Base-by-base conservation (phyloP, 2,329 filamentous ascomycete genomes). In the Dendrostoma leiphaemia region DNA sequence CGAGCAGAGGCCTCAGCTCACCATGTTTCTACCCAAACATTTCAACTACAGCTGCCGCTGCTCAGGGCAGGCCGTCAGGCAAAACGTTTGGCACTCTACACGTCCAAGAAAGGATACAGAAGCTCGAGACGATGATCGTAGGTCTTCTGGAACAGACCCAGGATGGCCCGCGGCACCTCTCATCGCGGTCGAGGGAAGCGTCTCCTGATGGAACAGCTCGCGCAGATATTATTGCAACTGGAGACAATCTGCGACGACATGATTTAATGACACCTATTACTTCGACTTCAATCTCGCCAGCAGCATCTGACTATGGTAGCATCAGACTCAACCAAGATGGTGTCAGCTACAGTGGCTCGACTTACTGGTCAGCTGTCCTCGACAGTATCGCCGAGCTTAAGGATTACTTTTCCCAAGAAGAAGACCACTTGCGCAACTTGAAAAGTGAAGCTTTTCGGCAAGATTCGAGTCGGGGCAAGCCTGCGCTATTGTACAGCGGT, bases 301-400 rank as follows among this genome's bases (percentile, higher is more conserved):
- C 21, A 3, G 54, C 53, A 0, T 64, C 69, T 0, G 67, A 71
- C 3, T 61, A 56, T 19, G 69, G 69, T 0, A 72, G 62, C 41
- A 63, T 74, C 51, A 64, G 60, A 0, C 48, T 64, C 1, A 12
- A 62, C 24, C 17, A 52, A 48, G 13, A 60, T 48, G 41, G 69
- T 61, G 1, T 57, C 60, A 1, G 57, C 28, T 76, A 76, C 31
- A 68, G 73, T 10, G 60, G 64, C 19, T 61, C 67, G 21, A 64
- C 62, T 7, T 74, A 76, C 51, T 76, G 73, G 72, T 65, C 68
- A 7, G 69, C 73, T 13, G 64, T 76, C 2, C 61, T 75, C 3
- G 70, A 75, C 31, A 63, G 65, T 28, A 74, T 76, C 23, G 63
- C 71, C 2, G 71, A 74, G 5, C 60, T 76, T 3, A 72, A 66